Conservation (phyloP, 352 stramenopile species). For the Pythium chondricola region DNA sequence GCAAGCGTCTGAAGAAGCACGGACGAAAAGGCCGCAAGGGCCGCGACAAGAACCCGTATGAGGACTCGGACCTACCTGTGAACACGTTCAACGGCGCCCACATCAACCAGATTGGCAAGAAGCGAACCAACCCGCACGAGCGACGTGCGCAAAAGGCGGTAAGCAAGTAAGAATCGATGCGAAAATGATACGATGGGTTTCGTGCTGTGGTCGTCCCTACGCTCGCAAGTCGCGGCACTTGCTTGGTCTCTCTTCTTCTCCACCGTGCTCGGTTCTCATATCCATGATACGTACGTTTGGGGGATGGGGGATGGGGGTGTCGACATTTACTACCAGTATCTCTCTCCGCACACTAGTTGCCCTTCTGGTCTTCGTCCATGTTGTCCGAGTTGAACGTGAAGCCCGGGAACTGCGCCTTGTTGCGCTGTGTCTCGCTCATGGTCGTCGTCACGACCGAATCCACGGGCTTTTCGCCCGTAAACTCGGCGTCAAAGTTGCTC, state of each 20-base stretch:
- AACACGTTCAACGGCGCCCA: constrained; percentile 41
- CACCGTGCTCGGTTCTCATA: too few species aligned
- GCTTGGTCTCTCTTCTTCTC: too few species aligned
- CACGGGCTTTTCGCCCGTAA: constrained; percentile 88
- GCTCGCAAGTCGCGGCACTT: too few species aligned
- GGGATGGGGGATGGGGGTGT: too few species aligned
- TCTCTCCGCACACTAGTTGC: too few species aligned
- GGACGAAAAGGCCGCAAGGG: constrained; percentile 96
- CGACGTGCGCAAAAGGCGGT: constrained; percentile 20
- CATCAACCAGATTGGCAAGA: constrained; percentile 72
- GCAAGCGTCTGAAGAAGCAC: constrained; percentile 89
- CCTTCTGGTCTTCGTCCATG: constrained; percentile 83
- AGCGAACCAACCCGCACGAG: constrained; percentile 53
- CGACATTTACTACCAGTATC: too few species aligned
- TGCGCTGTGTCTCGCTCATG: constrained; percentile 86
- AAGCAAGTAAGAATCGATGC: background rate
- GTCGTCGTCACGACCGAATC: constrained; percentile 88
- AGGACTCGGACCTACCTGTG: constrained; percentile 71
- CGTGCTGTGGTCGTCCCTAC: too few species aligned
- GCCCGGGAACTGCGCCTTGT: constrained; percentile 87
- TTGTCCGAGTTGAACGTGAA: constrained; percentile 89
- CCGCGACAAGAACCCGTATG: constrained; percentile 96
- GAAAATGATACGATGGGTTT: too few species aligned
- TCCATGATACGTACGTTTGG: too few species aligned
- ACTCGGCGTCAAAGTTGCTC: constrained; percentile 93